Conservation (phyloP, 345 rosid genomes). For the Camelina neglecta region DNA sequence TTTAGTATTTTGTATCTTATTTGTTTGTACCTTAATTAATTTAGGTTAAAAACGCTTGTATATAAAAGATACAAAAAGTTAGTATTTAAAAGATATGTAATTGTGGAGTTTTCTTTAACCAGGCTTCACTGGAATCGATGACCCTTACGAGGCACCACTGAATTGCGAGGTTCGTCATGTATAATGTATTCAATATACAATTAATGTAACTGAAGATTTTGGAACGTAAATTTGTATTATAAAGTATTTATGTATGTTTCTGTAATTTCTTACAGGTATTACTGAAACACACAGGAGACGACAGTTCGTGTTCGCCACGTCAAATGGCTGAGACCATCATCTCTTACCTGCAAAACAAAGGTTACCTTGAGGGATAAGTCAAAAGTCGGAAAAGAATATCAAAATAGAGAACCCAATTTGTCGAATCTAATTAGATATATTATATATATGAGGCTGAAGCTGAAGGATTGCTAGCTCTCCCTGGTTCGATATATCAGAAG, state of each 20-base stretch:
- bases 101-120: constrained; percentile 26
- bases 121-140: constrained; percentile 87
- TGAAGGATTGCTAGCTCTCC: not conserved
- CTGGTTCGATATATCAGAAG: constrained; percentile 27
- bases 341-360: constrained; percentile 67
- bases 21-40: too few relatives aligned
- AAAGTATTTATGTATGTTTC: not conserved
- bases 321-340: constrained; percentile 73
- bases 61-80: too few relatives aligned
- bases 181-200: not conserved
- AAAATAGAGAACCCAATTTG: constrained; percentile 5
- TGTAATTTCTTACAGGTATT: constrained; percentile 56
- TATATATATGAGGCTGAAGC: not conserved
- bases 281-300: constrained; percentile 51
- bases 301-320: constrained; percentile 56
- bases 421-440: constrained; percentile 25
- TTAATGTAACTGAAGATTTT: constrained; percentile 10
- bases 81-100: not conserved
- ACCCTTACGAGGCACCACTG: constrained; percentile 76
- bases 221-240: not conserved
- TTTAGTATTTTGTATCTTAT: too few relatives aligned
- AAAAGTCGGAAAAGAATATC: constrained; percentile 7
- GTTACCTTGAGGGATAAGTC: constrained; percentile 59
- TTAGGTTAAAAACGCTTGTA: too few relatives aligned
- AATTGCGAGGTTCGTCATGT: constrained; percentile 59